Percentiles rank a stretch among this genome's conserved stretches.
phyloP scores from a whole-genome alignment of 345 rosid species.

The Heritiera littoralis region DNA sequence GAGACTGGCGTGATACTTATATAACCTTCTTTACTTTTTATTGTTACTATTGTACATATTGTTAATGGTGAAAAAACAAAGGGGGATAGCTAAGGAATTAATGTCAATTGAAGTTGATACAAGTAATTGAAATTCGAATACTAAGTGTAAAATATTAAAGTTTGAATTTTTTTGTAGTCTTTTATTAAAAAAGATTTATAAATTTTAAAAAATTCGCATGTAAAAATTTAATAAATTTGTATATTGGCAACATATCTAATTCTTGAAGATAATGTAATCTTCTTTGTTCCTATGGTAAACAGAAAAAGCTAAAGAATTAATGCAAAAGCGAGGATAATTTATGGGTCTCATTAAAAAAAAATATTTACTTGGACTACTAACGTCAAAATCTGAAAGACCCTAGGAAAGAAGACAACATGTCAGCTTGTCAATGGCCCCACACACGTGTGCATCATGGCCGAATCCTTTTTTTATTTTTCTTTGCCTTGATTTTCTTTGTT shows the following conservation, averaged over 20 bases:
- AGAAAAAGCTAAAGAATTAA: not conserved
- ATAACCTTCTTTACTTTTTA: not conserved
- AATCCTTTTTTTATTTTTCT: not conserved
- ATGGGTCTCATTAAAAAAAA: not conserved
- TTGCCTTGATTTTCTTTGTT: no score
- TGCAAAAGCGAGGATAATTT: not conserved
- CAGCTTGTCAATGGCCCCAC: constrained; percentile 5
- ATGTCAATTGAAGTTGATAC: not conserved
- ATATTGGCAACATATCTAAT: no score
- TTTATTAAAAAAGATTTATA: no score
- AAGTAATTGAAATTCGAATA: no score
- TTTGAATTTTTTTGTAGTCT: no score
- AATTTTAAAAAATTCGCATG: no score
- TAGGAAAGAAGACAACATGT: not conserved
- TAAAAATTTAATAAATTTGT: no score
- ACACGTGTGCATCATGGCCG: not conserved
- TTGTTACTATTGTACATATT: not conserved
- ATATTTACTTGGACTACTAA: not conserved
- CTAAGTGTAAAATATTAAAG: no score
- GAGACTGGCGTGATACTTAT: not conserved
- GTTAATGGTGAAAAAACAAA: not conserved
- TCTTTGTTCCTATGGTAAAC: no score
- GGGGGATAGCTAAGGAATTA: not conserved
- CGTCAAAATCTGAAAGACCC: not conserved
- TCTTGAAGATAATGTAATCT: no score